phyloP scores from a whole-genome alignment of 805 yeast genomes.

The Myxozyma monticola region DNA sequence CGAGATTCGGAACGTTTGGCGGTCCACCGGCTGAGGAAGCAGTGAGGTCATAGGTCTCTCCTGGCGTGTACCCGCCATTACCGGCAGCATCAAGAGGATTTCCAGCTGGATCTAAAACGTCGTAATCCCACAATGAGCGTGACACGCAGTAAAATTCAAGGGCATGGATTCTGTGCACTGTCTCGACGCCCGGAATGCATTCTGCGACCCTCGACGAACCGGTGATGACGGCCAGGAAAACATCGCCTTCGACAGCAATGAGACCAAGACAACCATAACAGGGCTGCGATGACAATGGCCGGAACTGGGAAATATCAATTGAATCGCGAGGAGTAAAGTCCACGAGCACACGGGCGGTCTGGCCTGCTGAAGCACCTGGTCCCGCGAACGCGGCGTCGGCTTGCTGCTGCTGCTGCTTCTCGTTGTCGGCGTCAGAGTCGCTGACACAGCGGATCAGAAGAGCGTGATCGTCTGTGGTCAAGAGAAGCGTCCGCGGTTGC shows the following conservation, averaged over 20 bases:
- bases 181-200: conserved; percentile 70
- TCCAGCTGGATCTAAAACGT: conserved; percentile 68
- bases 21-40: conserved; percentile 29
- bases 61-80: conserved; percentile 31
- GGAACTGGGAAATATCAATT: conserved; percentile 44
- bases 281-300: conserved; percentile 43
- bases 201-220: conserved; percentile 75
- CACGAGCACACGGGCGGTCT: conserved; percentile 39
- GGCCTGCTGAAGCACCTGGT: neutral
- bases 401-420: neutral
- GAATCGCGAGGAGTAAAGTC: conserved; percentile 47
- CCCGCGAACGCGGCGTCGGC: neutral
- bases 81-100: conserved; percentile 53
- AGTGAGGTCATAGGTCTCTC: conserved; percentile 24
- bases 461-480: conserved; percentile 60
- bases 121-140: conserved; percentile 74
- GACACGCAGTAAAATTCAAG: conserved; percentile 85
- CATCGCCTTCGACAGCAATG: conserved; percentile 64
- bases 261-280: conserved; percentile 69
- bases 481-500: conserved; percentile 67
- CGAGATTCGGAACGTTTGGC: conserved; percentile 15
- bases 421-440: conserved; percentile 13
- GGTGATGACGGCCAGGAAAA: conserved; percentile 77
- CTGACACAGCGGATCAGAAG: conserved; percentile 49
- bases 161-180: conserved; percentile 74